phyloP scores from a whole-genome alignment of 1,284 basidiomycete genomes.

The Fomitiporia mediterranea region DNA sequence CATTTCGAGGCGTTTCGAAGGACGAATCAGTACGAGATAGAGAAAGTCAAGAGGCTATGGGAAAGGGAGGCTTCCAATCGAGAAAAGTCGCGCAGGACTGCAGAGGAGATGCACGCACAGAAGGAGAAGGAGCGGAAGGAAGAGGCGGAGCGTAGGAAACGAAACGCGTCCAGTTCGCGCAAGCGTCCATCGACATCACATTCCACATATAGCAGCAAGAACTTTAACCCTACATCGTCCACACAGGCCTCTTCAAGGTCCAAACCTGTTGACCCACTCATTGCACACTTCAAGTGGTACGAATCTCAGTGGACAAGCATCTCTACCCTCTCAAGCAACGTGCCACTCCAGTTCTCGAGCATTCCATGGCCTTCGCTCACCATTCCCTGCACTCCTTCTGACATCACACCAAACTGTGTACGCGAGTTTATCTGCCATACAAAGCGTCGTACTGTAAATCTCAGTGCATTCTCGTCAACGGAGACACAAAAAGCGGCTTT shows the following conservation, averaged over 20 bases:
- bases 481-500: no score
- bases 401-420: slow-evolving; percentile 47
- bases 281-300: not conserved
- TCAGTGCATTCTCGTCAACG: slow-evolving; percentile 25
- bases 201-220: no score
- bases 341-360: slow-evolving; percentile 46
- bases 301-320: not conserved
- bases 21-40: no score
- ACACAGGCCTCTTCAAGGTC: not conserved
- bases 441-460: slow-evolving; percentile 46
- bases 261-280: not conserved
- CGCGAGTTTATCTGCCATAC: slow-evolving; percentile 55
- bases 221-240: not conserved
- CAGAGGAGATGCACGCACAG: not conserved
- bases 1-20: no score
- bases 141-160: not conserved
- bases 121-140: not conserved
- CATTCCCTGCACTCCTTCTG: slow-evolving; percentile 40
- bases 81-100: no score
- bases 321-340: not conserved
- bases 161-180: not conserved
- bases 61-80: no score
- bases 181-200: no score
- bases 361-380: slow-evolving; percentile 64
- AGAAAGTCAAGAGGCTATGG: no score